Base-by-base conservation (phyloP, 2,329 filamentous ascomycete genomes). In the Curvularia sp. region DNA sequence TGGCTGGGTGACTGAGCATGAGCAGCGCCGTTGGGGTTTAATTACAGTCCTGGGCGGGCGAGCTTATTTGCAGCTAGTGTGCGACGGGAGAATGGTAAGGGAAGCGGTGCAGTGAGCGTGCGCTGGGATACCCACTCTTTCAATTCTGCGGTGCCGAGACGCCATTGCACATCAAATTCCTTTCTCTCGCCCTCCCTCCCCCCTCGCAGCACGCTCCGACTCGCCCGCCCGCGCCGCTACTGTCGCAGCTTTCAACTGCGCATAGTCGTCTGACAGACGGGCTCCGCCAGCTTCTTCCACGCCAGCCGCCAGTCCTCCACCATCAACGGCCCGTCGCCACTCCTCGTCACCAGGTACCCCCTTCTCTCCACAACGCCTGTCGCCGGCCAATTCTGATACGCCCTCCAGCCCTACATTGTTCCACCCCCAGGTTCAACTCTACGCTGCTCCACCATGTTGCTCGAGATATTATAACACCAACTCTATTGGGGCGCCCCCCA, bases 391-490 rank as follows among this genome's bases (percentile, higher is more conserved):
- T 61, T 65, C 68, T 70, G 62, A 72, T 69, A 68, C 64, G 55
- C 55, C 48, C 24, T 57, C 58, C 52, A 50, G 57, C 28, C 28
- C 28, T 63, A 65, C 57, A 57, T 64, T 58, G 53, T 56, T 61
- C 68, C 68, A 65, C 69, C 58, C 64, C 69, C 64, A 66, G 67
- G 69, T 71, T 74, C 72, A 66, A 69, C 66, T 49, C 55, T 63
- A 55, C 57, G 62, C 58, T 53, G 57, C 59, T 66, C 57, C 72
- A 71, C 55, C 58, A 78, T 77, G 76, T 70, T 73, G 55, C 58
- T 71, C 52, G 66, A 63, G 52, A 74, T 74, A 72, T 77, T 73
- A 76, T 77, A 77, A 70, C 74, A 63, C 53, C 61, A 58, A 71
- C 74, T 75, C 73, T 49, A 68, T 70, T 68, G 74, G 75, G 75